phyloP scores from a whole-genome alignment of 1,139 yeast species.

The Protomyces gravidus region DNA sequence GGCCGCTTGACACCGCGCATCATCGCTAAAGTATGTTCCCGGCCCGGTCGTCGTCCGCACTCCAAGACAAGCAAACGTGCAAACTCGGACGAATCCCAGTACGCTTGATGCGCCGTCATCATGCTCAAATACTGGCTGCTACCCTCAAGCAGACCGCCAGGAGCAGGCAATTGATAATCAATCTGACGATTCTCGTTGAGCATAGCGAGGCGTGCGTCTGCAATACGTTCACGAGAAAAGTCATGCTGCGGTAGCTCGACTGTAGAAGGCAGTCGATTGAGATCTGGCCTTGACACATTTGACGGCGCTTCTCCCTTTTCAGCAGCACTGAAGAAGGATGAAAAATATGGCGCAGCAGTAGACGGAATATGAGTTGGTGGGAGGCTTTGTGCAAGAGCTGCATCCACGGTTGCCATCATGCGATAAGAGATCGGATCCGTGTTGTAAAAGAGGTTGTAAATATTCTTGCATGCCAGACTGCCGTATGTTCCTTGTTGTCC shows the following conservation, averaged over 20 bases:
- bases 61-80: conserved; percentile 45
- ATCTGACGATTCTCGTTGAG: conserved; percentile 47
- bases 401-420: conserved; percentile 44
- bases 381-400: conserved; percentile 37
- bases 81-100: conserved; percentile 45
- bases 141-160: conserved; percentile 37
- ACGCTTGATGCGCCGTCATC: conserved; percentile 45
- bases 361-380: conserved; percentile 38
- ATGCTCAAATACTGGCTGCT: conserved; percentile 45
- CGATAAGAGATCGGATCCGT: conserved; percentile 45
- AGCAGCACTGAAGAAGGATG: conserved; percentile 10
- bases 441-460: conserved; percentile 44
- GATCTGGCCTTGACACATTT: conserved; percentile 5
- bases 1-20: neutral
- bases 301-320: neutral
- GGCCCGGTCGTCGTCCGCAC: conserved; percentile 38
- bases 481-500: conserved; percentile 38
- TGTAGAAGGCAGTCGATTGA: conserved; percentile 27
- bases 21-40: neutral
- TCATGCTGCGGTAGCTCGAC: conserved; percentile 39
- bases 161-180: conserved; percentile 43
- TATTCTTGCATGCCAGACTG: conserved; percentile 43
- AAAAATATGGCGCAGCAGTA: conserved; percentile 11
- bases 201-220: conserved; percentile 38
- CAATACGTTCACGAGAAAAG: conserved; percentile 37